Evolutionary conservation across 2,329 filamentous ascomycete genomes (phyloP), one percentile per base, ranked within the genome.

Genomic region (Fulvia fulva): DNA sequence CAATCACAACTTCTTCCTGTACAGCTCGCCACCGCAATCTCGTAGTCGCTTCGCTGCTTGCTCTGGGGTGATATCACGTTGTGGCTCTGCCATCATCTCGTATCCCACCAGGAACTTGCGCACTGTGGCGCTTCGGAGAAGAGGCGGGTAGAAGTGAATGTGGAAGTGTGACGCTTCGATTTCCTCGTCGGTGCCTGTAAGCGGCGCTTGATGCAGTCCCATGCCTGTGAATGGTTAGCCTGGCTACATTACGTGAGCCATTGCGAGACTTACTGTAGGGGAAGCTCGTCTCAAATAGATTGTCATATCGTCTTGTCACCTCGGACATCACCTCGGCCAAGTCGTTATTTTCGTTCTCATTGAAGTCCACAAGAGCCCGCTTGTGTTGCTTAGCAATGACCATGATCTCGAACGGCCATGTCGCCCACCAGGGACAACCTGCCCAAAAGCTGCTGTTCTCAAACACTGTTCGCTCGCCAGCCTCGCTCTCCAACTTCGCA

Each of bases 391-490:
- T 95, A 61, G 90, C 85, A 28, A 97, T 80, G 59, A 99, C 83
- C 80, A 99, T 88, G 49, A 93, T 88, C 78, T 99, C 94, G 62
- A 97, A 99, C 0, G 94, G 94, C 94, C 94, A 99, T 19, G 91
- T 83, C 0, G 91, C 94, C 94, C 94, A 99, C 91, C 94, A 99
- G 0, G 94, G 94, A 69, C 92, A 96, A 16, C 97, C 84, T 0
- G 92, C 87, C 44, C 96, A 78, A 74, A 97, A 99, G 0, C 81
- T 81, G 11, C 83, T 83, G 72, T 99, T 99, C 73, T 95, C 87
- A 72, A 89, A 96, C 0, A 99, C 89, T 8, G 96, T 83, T 11
- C 94, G 86, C 75, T 96, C 91, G 65, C 86, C 77, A 77, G 95
- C 95, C 67, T 87, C 81, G 54, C 87, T 78, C 74, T 99, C 94